A percentile compares a stretch with the other conserved stretches of the same genome.
Conservation (phyloP, 2,329 filamentous ascomycete species). For the Ascomycota sp. region DNA sequence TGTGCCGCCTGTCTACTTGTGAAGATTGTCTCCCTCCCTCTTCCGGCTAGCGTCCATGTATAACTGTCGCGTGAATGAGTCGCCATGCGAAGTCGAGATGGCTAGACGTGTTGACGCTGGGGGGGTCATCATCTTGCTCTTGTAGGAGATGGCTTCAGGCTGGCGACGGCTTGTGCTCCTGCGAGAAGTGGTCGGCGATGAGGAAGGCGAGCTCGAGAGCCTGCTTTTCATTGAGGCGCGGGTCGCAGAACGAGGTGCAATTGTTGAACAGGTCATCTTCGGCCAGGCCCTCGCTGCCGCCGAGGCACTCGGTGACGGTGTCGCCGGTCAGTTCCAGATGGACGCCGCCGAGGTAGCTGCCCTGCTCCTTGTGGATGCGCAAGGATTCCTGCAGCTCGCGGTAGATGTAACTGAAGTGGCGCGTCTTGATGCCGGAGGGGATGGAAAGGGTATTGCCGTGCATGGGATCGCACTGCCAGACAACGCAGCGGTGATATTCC, state of each 20-base stretch:
- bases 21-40: too few relatives aligned
- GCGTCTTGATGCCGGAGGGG: conserved; percentile 67
- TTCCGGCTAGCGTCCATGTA: too few relatives aligned
- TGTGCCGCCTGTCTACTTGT: too few relatives aligned
- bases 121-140: too few relatives aligned
- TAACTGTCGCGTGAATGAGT: too few relatives aligned
- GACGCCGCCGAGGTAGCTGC: conserved; percentile 78
- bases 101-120: too few relatives aligned
- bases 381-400: conserved; percentile 69
- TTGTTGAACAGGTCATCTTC: conserved; percentile 79
- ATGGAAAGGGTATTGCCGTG: conserved; percentile 64
- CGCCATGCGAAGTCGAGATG: too few relatives aligned
- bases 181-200: conserved; percentile 59
- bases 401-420: conserved; percentile 78
- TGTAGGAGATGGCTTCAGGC: background rate
- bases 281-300: conserved; percentile 67
- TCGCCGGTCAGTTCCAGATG: conserved; percentile 93
- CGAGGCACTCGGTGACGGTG: conserved; percentile 86
- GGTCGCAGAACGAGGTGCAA: conserved; percentile 94
- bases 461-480: conserved; percentile 99
- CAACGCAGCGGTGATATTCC: conserved; percentile 44
- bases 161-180: conserved; percentile 9
- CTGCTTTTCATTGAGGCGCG: conserved; percentile 91
- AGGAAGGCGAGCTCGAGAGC: conserved; percentile 87
- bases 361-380: conserved; percentile 62